Conservation (phyloP, 139 green algal species). For the Coelastrella sp. region DNA sequence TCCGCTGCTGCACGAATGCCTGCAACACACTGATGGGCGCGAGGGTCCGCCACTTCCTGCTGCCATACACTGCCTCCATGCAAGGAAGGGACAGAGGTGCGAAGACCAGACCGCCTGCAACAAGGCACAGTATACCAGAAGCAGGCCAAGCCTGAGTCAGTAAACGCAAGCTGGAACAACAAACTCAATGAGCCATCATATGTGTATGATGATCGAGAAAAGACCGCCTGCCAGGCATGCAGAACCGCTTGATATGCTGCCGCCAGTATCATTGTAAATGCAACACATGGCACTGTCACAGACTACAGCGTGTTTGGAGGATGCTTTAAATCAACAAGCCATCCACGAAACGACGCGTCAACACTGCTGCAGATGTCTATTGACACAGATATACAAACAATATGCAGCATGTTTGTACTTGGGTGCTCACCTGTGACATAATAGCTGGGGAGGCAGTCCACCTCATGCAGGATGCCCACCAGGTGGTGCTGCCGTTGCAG, state of each 20-base stretch:
- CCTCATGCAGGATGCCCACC: slow-evolving; percentile 74
- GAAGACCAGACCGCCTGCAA: slow-evolving; percentile 22
- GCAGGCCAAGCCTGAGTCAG: too few species aligned
- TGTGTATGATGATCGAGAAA: too few species aligned
- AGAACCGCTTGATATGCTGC: too few species aligned
- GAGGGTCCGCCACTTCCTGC: slow-evolving; percentile 32
- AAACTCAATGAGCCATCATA: too few species aligned
- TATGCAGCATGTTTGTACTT: background rate
- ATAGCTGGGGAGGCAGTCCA: slow-evolving; percentile 80
- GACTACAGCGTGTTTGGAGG: too few species aligned
- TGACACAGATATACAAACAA: background rate
- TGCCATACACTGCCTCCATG: slow-evolving; percentile 40
- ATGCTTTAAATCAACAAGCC: too few species aligned
- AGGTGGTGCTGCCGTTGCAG: slow-evolving; percentile 68
- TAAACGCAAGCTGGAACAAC: too few species aligned
- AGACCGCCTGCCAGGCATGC: too few species aligned
- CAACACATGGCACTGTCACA: too few species aligned
- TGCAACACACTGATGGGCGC: slow-evolving; percentile 36
- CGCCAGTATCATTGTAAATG: too few species aligned
- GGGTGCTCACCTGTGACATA: slow-evolving; percentile 65
- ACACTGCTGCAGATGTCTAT: background rate
- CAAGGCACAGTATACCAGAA: background rate
- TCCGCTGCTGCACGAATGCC: slow-evolving; percentile 31
- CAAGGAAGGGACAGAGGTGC: slow-evolving; percentile 21
- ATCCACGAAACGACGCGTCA: too few species aligned